Percentiles rank a stretch among this genome's conserved stretches.
These are phyloP conservation scores for Backusella psychrophila DNA, from an alignment of 192 early-diverging fungal genomes.

Conservation along the genomic window DNA sequence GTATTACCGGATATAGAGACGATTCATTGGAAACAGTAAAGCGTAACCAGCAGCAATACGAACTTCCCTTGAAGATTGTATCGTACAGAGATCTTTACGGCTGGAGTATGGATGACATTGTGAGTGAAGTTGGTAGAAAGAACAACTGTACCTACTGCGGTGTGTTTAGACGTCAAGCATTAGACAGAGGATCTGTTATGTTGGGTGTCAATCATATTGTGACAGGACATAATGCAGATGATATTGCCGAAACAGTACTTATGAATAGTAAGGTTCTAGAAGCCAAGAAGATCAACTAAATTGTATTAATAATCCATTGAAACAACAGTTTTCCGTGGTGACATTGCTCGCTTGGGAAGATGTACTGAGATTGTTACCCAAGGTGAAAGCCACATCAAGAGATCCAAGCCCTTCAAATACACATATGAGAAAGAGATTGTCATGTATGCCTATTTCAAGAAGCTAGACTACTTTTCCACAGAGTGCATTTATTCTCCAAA, in stretches of 20 bases:
- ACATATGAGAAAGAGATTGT: constrained; percentile 99
- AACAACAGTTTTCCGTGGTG: constrained; percentile 83
- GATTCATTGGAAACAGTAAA: constrained; percentile 98
- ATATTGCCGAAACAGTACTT: constrained; percentile 97
- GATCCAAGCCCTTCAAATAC: constrained; percentile 98
- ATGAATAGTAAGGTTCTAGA: constrained; percentile 82
- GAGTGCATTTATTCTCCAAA: constrained; percentile 98
- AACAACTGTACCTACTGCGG: constrained; percentile 99
- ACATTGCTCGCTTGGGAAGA: constrained; percentile 83
- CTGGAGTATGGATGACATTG: constrained; percentile 99
- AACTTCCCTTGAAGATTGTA: constrained; percentile 89
- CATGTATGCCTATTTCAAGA: constrained; percentile 98
- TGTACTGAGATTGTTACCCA: constrained; percentile 91
- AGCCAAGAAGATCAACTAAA: not conserved
- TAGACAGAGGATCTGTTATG: constrained; percentile 92
- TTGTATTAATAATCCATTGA: not conserved
- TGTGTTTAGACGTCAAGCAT: constrained; percentile 95
- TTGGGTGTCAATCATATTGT: constrained; percentile 94
- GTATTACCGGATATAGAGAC: constrained; percentile 96
- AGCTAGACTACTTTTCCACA: constrained; percentile 97
- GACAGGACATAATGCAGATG: constrained; percentile 98
- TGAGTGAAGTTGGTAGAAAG: constrained; percentile 89
- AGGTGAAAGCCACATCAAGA: constrained; percentile 71
- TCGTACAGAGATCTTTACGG: constrained; percentile 95
- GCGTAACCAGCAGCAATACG: constrained; percentile 91